A percentile compares a stretch with the other conserved stretches of the same genome.
These are phyloP conservation scores for Letharia columbiana DNA, from an alignment of 495 filamentous ascomycete species.

Conservation along the genomic window DNA sequence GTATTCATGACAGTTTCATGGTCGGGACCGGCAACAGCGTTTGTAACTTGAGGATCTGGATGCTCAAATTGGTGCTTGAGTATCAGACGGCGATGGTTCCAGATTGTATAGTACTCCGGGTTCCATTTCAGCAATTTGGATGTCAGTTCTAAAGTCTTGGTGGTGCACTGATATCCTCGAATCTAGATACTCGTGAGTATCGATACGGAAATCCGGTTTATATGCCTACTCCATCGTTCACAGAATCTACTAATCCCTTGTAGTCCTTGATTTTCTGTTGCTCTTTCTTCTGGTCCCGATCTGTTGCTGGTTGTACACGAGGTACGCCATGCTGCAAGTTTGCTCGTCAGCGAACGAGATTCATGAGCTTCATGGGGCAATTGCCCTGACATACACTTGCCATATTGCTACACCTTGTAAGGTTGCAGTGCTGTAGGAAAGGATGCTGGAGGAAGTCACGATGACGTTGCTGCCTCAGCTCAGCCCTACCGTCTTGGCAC, in stretches of 20 bases:
- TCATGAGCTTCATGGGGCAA: neutral
- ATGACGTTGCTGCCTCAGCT: conserved; percentile 2
- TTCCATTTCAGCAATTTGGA: conserved; percentile 75
- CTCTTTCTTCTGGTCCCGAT: conserved; percentile 59
- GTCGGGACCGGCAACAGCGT: too few relatives aligned
- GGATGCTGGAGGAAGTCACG: conserved; percentile 4
- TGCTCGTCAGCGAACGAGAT: neutral
- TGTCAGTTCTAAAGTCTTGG: conserved; percentile 62
- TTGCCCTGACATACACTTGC: conserved; percentile 6
- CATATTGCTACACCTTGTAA: neutral
- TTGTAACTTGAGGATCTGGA: conserved; percentile 27
- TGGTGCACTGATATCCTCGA: conserved; percentile 48
- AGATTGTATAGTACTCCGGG: conserved; percentile 97
- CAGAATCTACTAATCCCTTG: conserved; percentile 55
- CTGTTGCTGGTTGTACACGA: conserved; percentile 53
- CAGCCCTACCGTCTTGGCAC: conserved; percentile 17
- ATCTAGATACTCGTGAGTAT: conserved; percentile 34
- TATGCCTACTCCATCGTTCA: conserved; percentile 50
- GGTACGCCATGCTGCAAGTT: conserved; percentile 65
- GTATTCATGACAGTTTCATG: conserved; percentile 47
- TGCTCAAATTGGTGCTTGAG: conserved; percentile 39
- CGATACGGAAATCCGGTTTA: neutral
- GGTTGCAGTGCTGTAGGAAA: too few relatives aligned
- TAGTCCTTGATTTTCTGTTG: conserved; percentile 72
- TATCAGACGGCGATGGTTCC: conserved; percentile 81